Evolutionary conservation across 2,329 filamentous ascomycete species (phyloP).

Genomic region (Clathrospora elynae): DNA sequence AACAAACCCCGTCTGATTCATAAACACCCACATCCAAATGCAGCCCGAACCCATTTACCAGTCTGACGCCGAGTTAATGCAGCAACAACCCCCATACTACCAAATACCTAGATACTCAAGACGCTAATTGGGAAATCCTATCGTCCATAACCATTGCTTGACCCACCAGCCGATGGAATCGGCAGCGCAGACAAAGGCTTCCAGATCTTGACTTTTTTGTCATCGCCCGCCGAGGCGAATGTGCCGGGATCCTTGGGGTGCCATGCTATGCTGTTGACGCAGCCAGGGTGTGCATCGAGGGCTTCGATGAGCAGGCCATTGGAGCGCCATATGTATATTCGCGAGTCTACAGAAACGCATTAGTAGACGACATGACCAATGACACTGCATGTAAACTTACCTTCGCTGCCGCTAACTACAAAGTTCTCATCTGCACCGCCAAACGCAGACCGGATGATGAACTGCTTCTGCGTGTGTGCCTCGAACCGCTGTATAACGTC

Average conservation of each 20-base stretch:
- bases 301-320: slow-evolving; percentile 76
- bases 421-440: slow-evolving; percentile 93
- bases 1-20: too few species aligned
- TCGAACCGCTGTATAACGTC: slow-evolving; percentile 74
- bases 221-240: slow-evolving; percentile 91
- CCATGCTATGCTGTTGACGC: slow-evolving; percentile 88
- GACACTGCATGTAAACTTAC: slow-evolving; percentile 53
- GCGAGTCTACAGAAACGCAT: slow-evolving; percentile 57
- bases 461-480: slow-evolving; percentile 76
- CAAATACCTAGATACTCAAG: too few species aligned
- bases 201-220: slow-evolving; percentile 82
- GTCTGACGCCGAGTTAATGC: too few species aligned
- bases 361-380: not conserved
- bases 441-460: slow-evolving; percentile 79
- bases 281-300: slow-evolving; percentile 75
- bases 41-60: too few species aligned
- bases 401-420: slow-evolving; percentile 88
- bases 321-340: slow-evolving; percentile 89
- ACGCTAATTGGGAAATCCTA: too few species aligned
- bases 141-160: slow-evolving; percentile 31
- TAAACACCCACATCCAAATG: too few species aligned
- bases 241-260: slow-evolving; percentile 81
- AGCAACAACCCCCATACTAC: too few species aligned
- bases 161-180: slow-evolving; percentile 13
- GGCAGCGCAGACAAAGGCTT: slow-evolving; percentile 29